These are phyloP conservation scores for Eucalyptus regnans DNA, from an alignment of 345 rosid genomes.

Conservation along the genomic window DNA sequence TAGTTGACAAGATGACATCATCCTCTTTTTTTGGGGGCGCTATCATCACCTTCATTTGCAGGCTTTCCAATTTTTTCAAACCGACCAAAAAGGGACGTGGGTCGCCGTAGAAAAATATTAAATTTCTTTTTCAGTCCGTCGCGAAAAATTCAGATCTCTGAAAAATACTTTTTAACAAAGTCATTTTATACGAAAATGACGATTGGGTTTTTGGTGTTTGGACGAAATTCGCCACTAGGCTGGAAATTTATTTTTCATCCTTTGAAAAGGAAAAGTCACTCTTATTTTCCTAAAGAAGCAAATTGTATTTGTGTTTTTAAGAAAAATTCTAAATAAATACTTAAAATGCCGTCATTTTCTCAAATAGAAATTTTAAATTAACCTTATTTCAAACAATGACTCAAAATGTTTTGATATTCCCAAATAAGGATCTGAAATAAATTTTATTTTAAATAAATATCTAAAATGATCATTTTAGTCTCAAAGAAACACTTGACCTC, in stretches of 20 bases:
- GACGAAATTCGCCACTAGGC: not conserved
- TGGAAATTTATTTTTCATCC: not conserved
- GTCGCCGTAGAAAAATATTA: not conserved
- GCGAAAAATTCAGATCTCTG: not conserved
- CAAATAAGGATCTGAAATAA: no score
- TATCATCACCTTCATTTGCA: not conserved
- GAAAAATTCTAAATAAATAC: no score
- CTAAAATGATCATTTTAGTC: no score
- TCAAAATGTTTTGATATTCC: no score
- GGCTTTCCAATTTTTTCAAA: not conserved
- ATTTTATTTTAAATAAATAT: no score
- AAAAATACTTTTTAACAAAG: not conserved
- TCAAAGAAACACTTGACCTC: no score
- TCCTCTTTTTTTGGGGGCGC: not conserved
- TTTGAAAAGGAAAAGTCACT: not conserved
- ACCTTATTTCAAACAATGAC: no score
- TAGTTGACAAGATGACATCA: not conserved
- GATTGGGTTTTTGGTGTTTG: not conserved
- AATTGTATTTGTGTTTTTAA: not conserved
- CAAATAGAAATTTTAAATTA: no score
- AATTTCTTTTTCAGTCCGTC: no score
- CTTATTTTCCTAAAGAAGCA: not conserved
- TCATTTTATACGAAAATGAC: not conserved
- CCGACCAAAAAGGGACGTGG: not conserved
- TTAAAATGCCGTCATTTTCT: no score